Percentiles rank a stretch among this genome's conserved stretches.
These are phyloP conservation scores for Phycomyces nitens DNA, from an alignment of 192 early-diverging fungal species.

Conservation along the genomic window DNA sequence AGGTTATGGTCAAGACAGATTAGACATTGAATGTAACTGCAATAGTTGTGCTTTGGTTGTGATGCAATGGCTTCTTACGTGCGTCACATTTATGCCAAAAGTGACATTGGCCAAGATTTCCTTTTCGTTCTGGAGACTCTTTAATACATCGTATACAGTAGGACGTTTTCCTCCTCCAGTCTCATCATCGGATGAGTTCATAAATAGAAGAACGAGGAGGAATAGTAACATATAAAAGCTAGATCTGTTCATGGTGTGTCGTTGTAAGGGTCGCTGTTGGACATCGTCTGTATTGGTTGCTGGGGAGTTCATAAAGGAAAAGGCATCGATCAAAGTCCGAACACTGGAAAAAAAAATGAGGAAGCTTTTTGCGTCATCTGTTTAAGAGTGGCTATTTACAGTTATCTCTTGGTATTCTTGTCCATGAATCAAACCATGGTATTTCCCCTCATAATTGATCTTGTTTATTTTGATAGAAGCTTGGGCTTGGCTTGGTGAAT, in stretches of 20 bases:
- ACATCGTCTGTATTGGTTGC: constrained; percentile 5
- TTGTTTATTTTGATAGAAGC: no score
- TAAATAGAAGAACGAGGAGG: constrained; percentile 40
- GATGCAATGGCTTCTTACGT: constrained; percentile 32
- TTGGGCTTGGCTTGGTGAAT: no score
- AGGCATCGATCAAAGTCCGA: neutral
- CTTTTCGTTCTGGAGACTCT: constrained; percentile 32
- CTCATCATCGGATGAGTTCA: constrained; percentile 41
- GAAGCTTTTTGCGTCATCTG: neutral
- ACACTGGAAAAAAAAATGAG: neutral
- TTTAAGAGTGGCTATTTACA: no score
- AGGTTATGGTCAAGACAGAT: neutral
- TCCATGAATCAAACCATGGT: no score
- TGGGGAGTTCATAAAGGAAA: constrained; percentile 4
- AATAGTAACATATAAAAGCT: constrained; percentile 37
- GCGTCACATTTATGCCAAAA: constrained; percentile 38
- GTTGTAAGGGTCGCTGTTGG: constrained; percentile 17
- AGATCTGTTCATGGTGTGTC: constrained; percentile 29
- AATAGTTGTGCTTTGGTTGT: neutral
- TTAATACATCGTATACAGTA: constrained; percentile 31
- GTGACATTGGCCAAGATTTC: constrained; percentile 38
- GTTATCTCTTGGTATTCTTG: no score
- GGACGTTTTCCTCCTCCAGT: constrained; percentile 13
- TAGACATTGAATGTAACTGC: constrained; percentile 1
- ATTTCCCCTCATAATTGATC: no score